Evolutionary conservation across 257 asterid genomes (phyloP), one percentile per base, ranked within the genome.

Genomic region (Echites panduratus): DNA sequence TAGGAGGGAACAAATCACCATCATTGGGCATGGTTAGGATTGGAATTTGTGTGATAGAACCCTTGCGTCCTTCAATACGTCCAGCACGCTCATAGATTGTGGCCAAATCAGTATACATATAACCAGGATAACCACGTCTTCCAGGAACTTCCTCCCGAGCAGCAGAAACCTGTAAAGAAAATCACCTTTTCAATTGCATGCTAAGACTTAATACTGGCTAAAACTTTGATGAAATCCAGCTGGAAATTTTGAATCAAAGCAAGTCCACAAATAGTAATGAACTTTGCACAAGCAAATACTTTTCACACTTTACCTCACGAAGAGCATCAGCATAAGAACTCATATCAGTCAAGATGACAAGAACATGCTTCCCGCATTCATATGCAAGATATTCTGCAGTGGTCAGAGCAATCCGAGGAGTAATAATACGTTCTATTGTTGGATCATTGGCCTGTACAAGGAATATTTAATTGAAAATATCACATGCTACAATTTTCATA

Each of bases 111-210:
- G 98, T 94, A 87, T 94, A 94, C 98, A 94, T 94, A 74, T 89
- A 89, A 70, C 96, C 96, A 61, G 96, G 96, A 81, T 88, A 89
- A 32, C 96, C 96, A 85, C 96, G 96, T 76, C 98, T 85, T 84
- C 98, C 98, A 74, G 98, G 98, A 61, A 93, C 98, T 85, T 93
- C 98, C 79, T 93, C 98, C 75, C 98, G 88, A 68, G 98, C 98
- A 80, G 98, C 98, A 85, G 98, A 93, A 68, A 93, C 98, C 98
- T 93, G 82, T 54, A 58, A 59, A 66, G 65, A 63, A 62, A 76
- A 68, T 67, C 47, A 38, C 66, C 40, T 41, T 49, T 77, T 68
- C 45, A 65, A 66, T 19, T 54, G 70, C 73, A 61, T 52, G 38
- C 27, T 11, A 63, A 35, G 35, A 35, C 68, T 63, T 35, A 16